These are phyloP conservation scores for Coccomyxa subellipsoidea DNA, from an alignment of 163 green algal genomes.

Conservation along the genomic window DNA sequence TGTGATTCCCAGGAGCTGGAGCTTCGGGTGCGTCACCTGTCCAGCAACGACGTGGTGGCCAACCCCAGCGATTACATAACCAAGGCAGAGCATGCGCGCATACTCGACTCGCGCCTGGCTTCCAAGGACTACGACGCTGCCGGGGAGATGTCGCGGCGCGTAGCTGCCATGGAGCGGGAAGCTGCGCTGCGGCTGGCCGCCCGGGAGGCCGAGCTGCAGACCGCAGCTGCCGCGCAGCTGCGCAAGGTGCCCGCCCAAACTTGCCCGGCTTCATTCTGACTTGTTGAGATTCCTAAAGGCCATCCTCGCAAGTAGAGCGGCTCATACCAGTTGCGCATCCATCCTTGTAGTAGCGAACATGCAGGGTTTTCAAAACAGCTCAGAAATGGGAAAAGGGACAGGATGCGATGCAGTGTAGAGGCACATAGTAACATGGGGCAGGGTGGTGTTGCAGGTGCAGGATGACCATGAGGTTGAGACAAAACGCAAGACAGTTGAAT, in stretches of 20 bases:
- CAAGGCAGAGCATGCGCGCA: slow-evolving; percentile 9
- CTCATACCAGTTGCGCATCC: too few relatives aligned
- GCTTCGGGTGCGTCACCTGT: background rate
- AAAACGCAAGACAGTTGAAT: background rate
- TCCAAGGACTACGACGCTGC: background rate
- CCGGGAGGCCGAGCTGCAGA: background rate
- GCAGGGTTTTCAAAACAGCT: too few relatives aligned
- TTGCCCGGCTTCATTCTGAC: background rate
- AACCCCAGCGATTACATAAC: slow-evolving; percentile 8
- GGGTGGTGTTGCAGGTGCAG: background rate
- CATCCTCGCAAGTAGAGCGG: too few relatives aligned
- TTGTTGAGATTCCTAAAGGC: too few relatives aligned
- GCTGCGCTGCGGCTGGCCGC: background rate
- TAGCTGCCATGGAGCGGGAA: background rate
- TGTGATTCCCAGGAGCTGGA: slow-evolving; percentile 12
- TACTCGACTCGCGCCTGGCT: slow-evolving; percentile 7
- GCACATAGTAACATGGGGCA: background rate
- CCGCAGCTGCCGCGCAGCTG: background rate
- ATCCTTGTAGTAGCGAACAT: too few relatives aligned
- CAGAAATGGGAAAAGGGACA: too few relatives aligned
- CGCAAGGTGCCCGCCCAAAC: background rate
- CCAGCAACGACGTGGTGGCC: background rate
- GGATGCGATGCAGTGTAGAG: background rate
- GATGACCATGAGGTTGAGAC: background rate
- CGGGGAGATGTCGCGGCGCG: background rate